Evolutionary conservation across 2,329 filamentous ascomycete species (phyloP), one percentile per base, ranked within the genome.

Genomic region (Neoascochyta sp.): DNA sequence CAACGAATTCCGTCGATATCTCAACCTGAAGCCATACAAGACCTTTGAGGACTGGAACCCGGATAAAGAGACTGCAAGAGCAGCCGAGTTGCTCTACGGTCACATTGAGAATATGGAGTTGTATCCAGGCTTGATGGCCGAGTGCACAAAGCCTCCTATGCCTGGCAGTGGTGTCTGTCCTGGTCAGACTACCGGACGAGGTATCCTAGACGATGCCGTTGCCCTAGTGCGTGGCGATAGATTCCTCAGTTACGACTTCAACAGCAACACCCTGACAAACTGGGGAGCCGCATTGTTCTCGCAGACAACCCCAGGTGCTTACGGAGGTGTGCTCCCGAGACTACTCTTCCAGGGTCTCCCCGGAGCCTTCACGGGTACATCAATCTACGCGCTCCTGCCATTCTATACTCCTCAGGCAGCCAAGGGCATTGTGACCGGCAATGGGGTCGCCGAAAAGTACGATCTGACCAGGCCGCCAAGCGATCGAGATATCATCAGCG

Each of bases 11-110:
- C 75, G 86, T 27, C 78, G 81, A 53, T 85, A 87, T 62, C 86
- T 89, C 44, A 81, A 81, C 2, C 66, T 93, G n/a, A 83, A 83
- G 63, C 74, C 76, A 0, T 81, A 92, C 54, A 76, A 82, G 16
- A 83, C 70, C 0, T 93, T 92, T 36, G 83, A 89, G 61, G 83
- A 87, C 28, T 87, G 90, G 67, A 92, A 89, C 62, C 78, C 81
- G 0, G 81, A 92, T 45, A 81, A 81, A 0, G 72, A 75, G 16
- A 74, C 89, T 13, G 75, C 82, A 3, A 70, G 80, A 25, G 67
- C 75, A 7, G 69, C 90, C 4, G 43, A 50, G 24, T 45, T 53
- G 16, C 45, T 66, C 13, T 87, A 88, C 54, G 81, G 83, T 35
- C 82, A 88, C 53, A 83, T 83, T 0, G 85, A 89, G 52, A 78